Evolutionary conservation across 805 yeast species (phyloP), one percentile per base, ranked within the genome.

Genomic region (Wickerhamomyces strasburgensis): DNA sequence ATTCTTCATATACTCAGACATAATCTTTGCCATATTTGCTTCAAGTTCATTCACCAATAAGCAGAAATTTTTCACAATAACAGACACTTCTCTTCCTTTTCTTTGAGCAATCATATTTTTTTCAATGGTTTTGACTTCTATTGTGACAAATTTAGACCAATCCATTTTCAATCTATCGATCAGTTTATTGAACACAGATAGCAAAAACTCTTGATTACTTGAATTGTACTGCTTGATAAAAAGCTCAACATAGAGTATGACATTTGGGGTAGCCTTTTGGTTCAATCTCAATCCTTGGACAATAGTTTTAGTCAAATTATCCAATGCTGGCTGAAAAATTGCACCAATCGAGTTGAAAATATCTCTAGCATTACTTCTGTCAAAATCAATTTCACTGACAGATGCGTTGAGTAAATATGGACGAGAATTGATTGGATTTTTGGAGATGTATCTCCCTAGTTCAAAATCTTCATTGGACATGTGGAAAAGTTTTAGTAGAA

Each of bases 131-230:
- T 65, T 60, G 5, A 73, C 58, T 54, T 84, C 86, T n/a, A 60
- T 61, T 14, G 71, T 73, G 17, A 81, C 58, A 43, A 73, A 75
- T 43, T 72, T 73, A 14, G 61, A 60, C 95, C 95, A 86, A 14
- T 65, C 63, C 25, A 58, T 59, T 28, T 60, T 61, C 30, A 78
- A 62, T 52, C 72, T 73, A 19, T 75, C 76, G n/a, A 65, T 60
- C 5, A 78, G 46, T 42, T 73, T 75, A 23, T 64, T 66, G 43
- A 81, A 63, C 35, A 70, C 64, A 27, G 70, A 66, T 40, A 73
- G 62, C 15, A 72, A 60, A 47, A 71, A 85, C 44, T 84, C 95
- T 51, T 81, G 88, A 53, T 75, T 73, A 2, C 80, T 65, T 7
- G 73, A 60, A 8, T 70, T 70, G 14, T 67, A 52, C 9, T 48